Percentiles rank a stretch among this genome's conserved stretches.
Conservation (phyloP, 495 filamentous ascomycete genomes). For the Penicillium mononematosum region DNA sequence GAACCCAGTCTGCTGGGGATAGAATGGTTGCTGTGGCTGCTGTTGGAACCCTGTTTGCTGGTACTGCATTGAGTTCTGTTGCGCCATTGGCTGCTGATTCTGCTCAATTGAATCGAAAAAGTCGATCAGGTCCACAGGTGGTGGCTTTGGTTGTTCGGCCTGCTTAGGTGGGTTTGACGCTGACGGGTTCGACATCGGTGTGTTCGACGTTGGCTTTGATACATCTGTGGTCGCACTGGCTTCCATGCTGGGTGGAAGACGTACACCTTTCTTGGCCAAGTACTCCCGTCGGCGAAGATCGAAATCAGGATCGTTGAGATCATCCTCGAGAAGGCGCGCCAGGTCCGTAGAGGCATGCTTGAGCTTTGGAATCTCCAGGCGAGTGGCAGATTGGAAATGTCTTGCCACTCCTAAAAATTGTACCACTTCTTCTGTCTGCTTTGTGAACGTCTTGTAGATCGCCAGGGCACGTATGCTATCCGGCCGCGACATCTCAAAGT, state of each 20-base stretch:
- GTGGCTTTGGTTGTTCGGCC: constrained; percentile 47
- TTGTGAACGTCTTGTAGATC: constrained; percentile 91
- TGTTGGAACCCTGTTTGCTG: constrained; percentile 51
- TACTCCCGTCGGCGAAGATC: constrained; percentile 93
- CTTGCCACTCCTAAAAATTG: constrained; percentile 83
- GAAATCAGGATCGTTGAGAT: constrained; percentile 93
- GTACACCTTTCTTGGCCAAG: constrained; percentile 73
- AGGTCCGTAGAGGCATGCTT: constrained; percentile 95
- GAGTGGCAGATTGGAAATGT: constrained; percentile 85
- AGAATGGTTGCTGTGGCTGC: constrained; percentile 41
- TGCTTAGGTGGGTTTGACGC: constrained; percentile 22
- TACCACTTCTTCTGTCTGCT: constrained; percentile 89
- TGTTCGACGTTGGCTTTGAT: constrained; percentile 21
- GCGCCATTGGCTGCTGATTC: constrained; percentile 70
- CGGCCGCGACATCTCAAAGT: constrained; percentile 94
- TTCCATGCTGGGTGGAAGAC: constrained; percentile 4
- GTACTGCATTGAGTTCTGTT: constrained; percentile 44
- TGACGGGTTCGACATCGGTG: constrained; percentile 20
- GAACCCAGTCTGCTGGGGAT: constrained; percentile 35
- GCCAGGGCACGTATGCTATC: constrained; percentile 89
- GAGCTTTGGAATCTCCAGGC: constrained; percentile 92
- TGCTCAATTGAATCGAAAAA: constrained; percentile 98
- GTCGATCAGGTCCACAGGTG: constrained; percentile 85
- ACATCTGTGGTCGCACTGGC: constrained; percentile 51
- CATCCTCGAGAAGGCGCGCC: constrained; percentile 86